Percentiles rank a stretch among this genome's conserved stretches.
phyloP scores from a whole-genome alignment of 208 protist species.

The Acanthamoeba culbertsoni region DNA sequence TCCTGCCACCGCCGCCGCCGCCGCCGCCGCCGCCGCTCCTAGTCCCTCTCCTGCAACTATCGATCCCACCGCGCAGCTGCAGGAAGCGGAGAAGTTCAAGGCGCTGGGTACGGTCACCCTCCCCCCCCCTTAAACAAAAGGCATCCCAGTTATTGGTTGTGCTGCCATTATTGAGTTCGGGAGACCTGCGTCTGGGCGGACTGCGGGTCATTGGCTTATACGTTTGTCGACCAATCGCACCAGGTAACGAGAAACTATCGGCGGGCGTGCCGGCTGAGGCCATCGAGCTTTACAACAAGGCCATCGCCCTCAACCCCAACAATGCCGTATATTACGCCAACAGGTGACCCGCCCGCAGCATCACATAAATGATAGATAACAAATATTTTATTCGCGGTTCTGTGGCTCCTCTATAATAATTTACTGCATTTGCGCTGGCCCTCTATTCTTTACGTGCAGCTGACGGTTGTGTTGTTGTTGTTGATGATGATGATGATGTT shows the following conservation, averaged over 20 bases:
- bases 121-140: background rate
- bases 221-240: too few species aligned
- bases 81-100: slow-evolving; percentile 1
- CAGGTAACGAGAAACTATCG: slow-evolving; percentile 38
- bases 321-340: slow-evolving; percentile 24
- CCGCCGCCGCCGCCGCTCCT: background rate
- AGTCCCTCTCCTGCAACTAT: too few species aligned
- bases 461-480: background rate
- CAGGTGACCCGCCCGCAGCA: too few species aligned
- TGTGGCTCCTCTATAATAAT: too few species aligned
- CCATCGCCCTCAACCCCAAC: slow-evolving; percentile 8
- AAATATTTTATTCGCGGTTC: too few species aligned
- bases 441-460: background rate
- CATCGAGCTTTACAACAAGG: slow-evolving; percentile 31
- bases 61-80: background rate
- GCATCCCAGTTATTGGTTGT: background rate
- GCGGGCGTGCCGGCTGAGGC: background rate
- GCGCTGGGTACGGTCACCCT: background rate
- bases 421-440: background rate
- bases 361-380: too few species aligned
- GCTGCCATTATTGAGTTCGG: background rate
- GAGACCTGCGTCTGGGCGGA: too few species aligned
- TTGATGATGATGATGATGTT: background rate
- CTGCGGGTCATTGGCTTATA: too few species aligned
- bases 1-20: background rate